Evolutionary conservation across 2,329 filamentous ascomycete species (phyloP).

Genomic region (Penicillium sumatraense): DNA sequence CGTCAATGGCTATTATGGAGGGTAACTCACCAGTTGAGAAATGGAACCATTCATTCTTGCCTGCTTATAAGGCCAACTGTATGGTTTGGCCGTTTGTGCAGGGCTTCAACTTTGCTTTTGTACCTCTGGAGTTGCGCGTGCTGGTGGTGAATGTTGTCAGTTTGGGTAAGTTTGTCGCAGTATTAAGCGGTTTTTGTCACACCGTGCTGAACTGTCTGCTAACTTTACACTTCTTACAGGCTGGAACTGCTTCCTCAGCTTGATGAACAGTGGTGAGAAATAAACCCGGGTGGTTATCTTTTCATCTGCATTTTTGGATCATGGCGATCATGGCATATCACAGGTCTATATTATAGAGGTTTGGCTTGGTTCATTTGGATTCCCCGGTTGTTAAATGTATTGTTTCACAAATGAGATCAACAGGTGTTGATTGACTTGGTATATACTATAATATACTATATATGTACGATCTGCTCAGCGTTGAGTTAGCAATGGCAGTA

Average conservation of each 20-base stretch:
- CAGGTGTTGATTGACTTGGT: too few species aligned
- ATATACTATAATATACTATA: too few species aligned
- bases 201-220: conserved; percentile 14
- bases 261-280: conserved; percentile 55
- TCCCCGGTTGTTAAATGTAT: conserved; percentile 14
- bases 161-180: conserved; percentile 60
- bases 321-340: conserved; percentile 12
- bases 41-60: conserved; percentile 70
- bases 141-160: conserved; percentile 84
- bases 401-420: too few species aligned
- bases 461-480: too few species aligned
- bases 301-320: conserved; percentile 18
- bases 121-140: conserved; percentile 81
- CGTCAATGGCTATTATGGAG: conserved; percentile 82
- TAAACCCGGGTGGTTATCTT: conserved; percentile 21
- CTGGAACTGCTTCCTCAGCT: conserved; percentile 64
- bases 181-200: background rate
- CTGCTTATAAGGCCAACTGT: conserved; percentile 81
- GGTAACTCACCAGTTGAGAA: conserved; percentile 70
- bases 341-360: too few species aligned
- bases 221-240: conserved; percentile 37
- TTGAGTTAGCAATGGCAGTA: too few species aligned
- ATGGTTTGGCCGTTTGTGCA: conserved; percentile 87
- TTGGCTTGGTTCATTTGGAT: conserved; percentile 3
- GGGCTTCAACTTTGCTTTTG: conserved; percentile 81